Evolutionary conservation across 805 yeast genomes (phyloP).

Genomic region (Schizosaccharomyces cryophilus): DNA sequence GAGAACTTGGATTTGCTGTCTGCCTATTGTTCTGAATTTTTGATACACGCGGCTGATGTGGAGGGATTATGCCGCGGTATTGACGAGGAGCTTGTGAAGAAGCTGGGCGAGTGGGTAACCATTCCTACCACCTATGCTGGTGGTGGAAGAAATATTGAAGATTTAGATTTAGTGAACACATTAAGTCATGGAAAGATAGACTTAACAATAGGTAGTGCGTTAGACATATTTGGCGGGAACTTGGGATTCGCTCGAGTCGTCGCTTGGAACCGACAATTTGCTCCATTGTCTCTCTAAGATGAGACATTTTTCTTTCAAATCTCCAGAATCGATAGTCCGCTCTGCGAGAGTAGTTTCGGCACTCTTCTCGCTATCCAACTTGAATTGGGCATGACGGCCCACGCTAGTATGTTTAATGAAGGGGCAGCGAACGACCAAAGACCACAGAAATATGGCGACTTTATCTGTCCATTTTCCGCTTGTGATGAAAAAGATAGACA

Average conservation of each 20-base stretch:
- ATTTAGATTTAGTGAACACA: constrained; percentile 36
- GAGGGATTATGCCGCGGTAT: constrained; percentile 91
- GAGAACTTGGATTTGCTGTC: constrained; percentile 31
- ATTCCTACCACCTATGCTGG: constrained; percentile 86
- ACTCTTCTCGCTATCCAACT: not conserved
- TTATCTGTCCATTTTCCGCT: not conserved
- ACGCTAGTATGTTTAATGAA: not conserved
- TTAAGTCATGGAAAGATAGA: constrained; percentile 70
- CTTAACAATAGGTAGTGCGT: constrained; percentile 73
- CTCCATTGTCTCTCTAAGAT: not conserved
- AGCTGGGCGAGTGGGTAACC: constrained; percentile 53
- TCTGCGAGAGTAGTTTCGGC: not conserved
- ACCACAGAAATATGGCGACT: not conserved
- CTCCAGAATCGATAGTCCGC: not conserved
- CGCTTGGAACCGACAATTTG: constrained; percentile 1
- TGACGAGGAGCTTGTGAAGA: constrained; percentile 49
- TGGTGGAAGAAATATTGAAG: constrained; percentile 60
- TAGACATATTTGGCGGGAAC: constrained; percentile 82
- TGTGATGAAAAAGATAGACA: not conserved
- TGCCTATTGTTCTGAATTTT: constrained; percentile 56
- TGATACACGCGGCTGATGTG: constrained; percentile 95
- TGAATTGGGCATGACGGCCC: not conserved
- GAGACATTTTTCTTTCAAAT: not conserved
- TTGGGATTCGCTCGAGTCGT: not conserved
- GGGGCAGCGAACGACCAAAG: not conserved